Conservation (phyloP, 805 yeast genomes). For the Cyberlindnera japonica region DNA sequence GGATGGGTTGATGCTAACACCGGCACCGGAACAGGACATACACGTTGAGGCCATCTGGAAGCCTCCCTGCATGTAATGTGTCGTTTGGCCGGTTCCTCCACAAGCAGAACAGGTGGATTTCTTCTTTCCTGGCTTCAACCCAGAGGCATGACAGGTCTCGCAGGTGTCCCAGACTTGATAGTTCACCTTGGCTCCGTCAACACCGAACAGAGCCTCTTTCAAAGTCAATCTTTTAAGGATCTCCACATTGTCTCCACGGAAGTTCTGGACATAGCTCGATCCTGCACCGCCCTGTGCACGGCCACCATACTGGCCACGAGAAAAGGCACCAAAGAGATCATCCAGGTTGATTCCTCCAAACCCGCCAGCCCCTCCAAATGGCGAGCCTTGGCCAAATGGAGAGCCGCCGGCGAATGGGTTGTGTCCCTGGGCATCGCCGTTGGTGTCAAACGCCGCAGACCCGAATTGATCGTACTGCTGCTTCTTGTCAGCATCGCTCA, state of each 20-base stretch:
- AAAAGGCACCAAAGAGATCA: conserved; percentile 47
- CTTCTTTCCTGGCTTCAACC: conserved; percentile 71
- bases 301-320: conserved; percentile 23
- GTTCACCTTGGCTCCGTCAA: conserved; percentile 54
- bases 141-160: conserved; percentile 76
- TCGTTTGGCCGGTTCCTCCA: conserved; percentile 89
- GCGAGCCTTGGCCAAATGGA: conserved; percentile 43
- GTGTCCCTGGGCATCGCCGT: conserved; percentile 44
- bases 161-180: conserved; percentile 78
- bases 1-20: conserved; percentile 63
- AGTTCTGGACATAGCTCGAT: conserved; percentile 60
- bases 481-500: conserved; percentile 80
- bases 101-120: conserved; percentile 81
- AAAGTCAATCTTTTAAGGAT: conserved; percentile 69
- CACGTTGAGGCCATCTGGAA: conserved; percentile 97
- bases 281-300: conserved; percentile 15
- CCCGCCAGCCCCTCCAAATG: conserved; percentile 34
- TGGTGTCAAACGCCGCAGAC: conserved; percentile 71
- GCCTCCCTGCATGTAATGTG: conserved; percentile 84
- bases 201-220: conserved; percentile 86
- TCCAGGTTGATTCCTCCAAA: conserved; percentile 48
- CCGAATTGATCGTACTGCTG: conserved; percentile 92
- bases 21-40: conserved; percentile 81
- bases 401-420: conserved; percentile 48
- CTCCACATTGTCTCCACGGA: conserved; percentile 86